These are phyloP conservation scores for Mucor velutinosus DNA, from an alignment of 371 early-diverging fungal species.

Conservation along the genomic window DNA sequence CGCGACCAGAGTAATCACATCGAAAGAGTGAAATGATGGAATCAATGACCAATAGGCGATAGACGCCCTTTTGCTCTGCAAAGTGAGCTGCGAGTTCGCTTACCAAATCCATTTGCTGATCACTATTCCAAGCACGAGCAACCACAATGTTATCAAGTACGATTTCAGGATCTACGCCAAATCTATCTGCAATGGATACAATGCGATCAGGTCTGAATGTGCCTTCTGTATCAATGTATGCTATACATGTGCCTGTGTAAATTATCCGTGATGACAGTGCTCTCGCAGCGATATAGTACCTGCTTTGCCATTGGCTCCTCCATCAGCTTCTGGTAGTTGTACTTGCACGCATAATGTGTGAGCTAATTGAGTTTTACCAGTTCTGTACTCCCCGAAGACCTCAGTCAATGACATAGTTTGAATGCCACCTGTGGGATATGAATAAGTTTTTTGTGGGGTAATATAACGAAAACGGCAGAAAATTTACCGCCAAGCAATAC, in stretches of 20 bases:
- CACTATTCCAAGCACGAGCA: slow-evolving; percentile 82
- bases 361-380: slow-evolving; percentile 82
- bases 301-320: slow-evolving; percentile 76
- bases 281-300: slow-evolving; percentile 6
- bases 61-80: slow-evolving; percentile 72
- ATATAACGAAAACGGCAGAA: neutral
- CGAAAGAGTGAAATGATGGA: slow-evolving; percentile 80
- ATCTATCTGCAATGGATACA: slow-evolving; percentile 74
- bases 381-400: slow-evolving; percentile 79
- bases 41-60: slow-evolving; percentile 75
- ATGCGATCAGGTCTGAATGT: slow-evolving; percentile 83
- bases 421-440: slow-evolving; percentile 68
- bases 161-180: slow-evolving; percentile 65
- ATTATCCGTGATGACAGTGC: slow-evolving; percentile 8
- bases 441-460: slow-evolving; percentile 9
- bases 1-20: slow-evolving; percentile 81
- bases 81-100: slow-evolving; percentile 71
- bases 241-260: slow-evolving; percentile 29
- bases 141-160: slow-evolving; percentile 71
- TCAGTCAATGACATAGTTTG: slow-evolving; percentile 92
- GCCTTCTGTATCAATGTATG: slow-evolving; percentile 87
- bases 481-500: slow-evolving; percentile 76
- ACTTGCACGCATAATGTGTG: slow-evolving; percentile 79
- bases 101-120: slow-evolving; percentile 84
- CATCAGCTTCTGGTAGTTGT: slow-evolving; percentile 66